Base-by-base conservation (phyloP, 2,329 filamentous ascomycete genomes). In the Verticillium nubilum region DNA sequence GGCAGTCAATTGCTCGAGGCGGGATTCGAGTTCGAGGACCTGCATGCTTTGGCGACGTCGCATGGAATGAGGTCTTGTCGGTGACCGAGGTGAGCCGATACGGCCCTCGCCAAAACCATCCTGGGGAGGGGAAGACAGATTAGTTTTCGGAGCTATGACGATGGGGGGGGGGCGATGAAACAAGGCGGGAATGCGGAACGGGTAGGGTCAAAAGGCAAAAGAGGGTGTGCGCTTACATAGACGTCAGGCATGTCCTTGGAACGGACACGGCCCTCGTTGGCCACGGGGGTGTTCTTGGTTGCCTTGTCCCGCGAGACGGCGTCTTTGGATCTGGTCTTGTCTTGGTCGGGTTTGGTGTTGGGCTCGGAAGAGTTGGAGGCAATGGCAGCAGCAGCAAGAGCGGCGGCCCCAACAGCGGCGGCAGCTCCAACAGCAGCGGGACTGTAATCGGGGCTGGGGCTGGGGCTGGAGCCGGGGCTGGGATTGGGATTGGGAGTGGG, bases 31-130 rank as follows among this genome's bases (percentile, higher is more conserved):
- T 69, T 99, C 94, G 62, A 98, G 87, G 58, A 94, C 87, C 77
- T 98, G 94, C 88, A 98, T 94, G 82, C 94, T 98, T 76, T 97
- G 95, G 71, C 94, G 91, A 72, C 94, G 93, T 68, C 94, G 93
- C 85, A 99, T 90, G 80, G 92, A 97, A 71, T 93, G 92, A 68
- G 95, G 93, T 75, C 94, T 88, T 67, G 92, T 96, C 59, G 95
- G 95, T 69, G 95, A 98, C 69, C 90, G 87, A 70, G 94, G 92
- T 72, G 92, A 96, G 72, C 88, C 88, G 72, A 90, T 84, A 71
- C 85, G 91, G 76, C 90, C 91, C 78, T 96, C 92, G 77, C 94
- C 94, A 80, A 87, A 93, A 78, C 92, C 94, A 85, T 97, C 92
- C 93, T 97, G 79, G n/a, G 19, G 50, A 37, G 54, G 63, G 67